Percentiles rank a stretch among this genome's conserved stretches.
phyloP scores from a whole-genome alignment of 345 rosid species.

The Schrenkiella parvula region DNA sequence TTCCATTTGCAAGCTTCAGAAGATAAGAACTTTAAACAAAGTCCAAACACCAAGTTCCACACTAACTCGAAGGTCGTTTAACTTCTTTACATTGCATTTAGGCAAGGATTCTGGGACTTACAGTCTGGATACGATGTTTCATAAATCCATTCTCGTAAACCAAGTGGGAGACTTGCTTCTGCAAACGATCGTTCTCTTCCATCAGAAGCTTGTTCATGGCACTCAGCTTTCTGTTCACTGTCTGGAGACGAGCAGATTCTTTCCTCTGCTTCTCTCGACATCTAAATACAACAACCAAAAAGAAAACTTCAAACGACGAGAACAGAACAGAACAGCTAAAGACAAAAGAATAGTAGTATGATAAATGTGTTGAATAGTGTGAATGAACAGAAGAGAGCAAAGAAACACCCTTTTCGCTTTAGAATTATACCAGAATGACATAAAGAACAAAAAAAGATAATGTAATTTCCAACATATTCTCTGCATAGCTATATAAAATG shows the following conservation, averaged over 20 bases:
- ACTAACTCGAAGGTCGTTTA: background rate
- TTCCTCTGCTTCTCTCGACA: constrained; percentile 98
- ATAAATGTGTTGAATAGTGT: constrained; percentile 10
- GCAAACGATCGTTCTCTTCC: constrained; percentile 98
- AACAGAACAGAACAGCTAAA: background rate
- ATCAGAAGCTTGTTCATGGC: constrained; percentile 97
- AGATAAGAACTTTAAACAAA: background rate
- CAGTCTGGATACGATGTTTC: constrained; percentile 54
- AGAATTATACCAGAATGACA: constrained; percentile 20
- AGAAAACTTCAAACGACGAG: background rate
- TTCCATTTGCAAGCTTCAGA: background rate
- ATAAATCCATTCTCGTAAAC: constrained; percentile 90
- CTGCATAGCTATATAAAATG: background rate
- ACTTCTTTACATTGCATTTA: background rate
- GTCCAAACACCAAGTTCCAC: background rate
- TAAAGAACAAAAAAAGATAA: constrained; percentile 30
- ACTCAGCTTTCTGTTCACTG: constrained; percentile 79
- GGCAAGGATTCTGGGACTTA: background rate
- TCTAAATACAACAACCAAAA: constrained; percentile 33
- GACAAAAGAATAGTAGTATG: constrained; percentile 8
- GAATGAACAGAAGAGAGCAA: constrained; percentile 14
- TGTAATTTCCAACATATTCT: constrained; percentile 34
- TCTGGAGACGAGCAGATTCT: constrained; percentile 96
- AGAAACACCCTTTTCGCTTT: constrained; percentile 26
- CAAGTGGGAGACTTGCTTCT: constrained; percentile 96